Evolutionary conservation across 306 rosid species (phyloP), one percentile per base, ranked within the genome.

Genomic region (Oemleria cerasiformis): DNA sequence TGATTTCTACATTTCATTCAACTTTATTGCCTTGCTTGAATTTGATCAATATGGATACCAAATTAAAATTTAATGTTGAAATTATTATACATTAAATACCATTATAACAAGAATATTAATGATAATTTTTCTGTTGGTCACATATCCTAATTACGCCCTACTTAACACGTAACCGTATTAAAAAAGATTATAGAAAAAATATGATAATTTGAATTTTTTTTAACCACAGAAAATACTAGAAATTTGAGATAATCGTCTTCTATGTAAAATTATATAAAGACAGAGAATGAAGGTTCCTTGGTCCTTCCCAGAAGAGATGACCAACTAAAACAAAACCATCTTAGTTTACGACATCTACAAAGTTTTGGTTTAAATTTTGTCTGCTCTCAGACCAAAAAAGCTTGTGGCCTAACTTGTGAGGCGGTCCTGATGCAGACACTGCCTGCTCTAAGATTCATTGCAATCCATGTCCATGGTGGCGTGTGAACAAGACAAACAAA

Each of bases 251-350:
- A 4, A 12, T 42, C 19, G 48, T 50, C 6, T 50, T 67, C 44
- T 5, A n/a, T 11, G 8, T 2, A 51, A 6, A 9, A 21, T 11
- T 40, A 2, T 56, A 44, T 4, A 40, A 45, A 49, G 83, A 74
- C 75, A 73, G 0, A 21, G 41, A 53, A 60, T 8, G 88, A 81
- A 86, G 63, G 67, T 73, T 56, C 84, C 19, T 3, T 19, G 83
- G 72, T 75, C 54, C 82, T 76, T 86, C 87, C 23, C 4, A 9
- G 56, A 72, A 75, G 53, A 9, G 55, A 13, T n/a, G 71, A 3
- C 48, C 13, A 8, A 19, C 21, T 77, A 45, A 21, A 12, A 9
- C 45, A 40, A 68, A 72, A 11, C 57, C 7, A 34, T 45, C 54
- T 20, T 4, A 15, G 9, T 16, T 42, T 15, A 49, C 45, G 8